These are phyloP conservation scores for Apiotrichum porosum DNA, from an alignment of 1,284 basidiomycete species.

Conservation along the genomic window DNA sequence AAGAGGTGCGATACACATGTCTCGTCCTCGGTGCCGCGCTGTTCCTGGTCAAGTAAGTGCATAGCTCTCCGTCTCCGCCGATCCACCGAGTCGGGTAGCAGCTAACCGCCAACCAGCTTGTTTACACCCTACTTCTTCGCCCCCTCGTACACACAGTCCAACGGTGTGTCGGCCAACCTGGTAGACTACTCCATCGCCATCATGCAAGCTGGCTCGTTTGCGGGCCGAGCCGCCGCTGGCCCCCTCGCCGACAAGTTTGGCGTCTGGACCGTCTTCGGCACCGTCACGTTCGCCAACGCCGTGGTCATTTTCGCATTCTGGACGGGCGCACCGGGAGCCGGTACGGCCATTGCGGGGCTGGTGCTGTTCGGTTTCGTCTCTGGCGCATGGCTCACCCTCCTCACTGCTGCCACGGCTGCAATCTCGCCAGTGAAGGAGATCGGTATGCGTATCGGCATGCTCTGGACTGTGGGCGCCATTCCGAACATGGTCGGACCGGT, in stretches of 20 bases:
- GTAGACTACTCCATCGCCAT: conserved; percentile 39
- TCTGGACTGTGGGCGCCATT: conserved; percentile 33
- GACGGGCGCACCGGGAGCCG: conserved; percentile 18
- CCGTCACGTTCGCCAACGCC: conserved; percentile 22
- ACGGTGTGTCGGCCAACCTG: conserved; percentile 19
- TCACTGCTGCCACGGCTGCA: conserved; percentile 36
- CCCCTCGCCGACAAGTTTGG: conserved; percentile 39
- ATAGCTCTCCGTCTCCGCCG: not conserved
- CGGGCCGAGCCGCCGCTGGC: conserved; percentile 36
- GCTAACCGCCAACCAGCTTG: conserved; percentile 33
- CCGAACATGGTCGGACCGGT: conserved; percentile 38
- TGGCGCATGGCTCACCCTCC: conserved; percentile 42
- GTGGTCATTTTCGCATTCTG: conserved; percentile 37
- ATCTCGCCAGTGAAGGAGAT: conserved; percentile 43
- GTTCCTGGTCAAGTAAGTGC: not conserved
- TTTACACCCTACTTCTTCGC: conserved; percentile 39
- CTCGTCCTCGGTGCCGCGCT: conserved; percentile 6
- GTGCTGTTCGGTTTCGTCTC: conserved; percentile 32
- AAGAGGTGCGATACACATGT: conserved; percentile 5
- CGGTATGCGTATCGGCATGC: conserved; percentile 43
- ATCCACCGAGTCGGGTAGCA: too few species aligned
- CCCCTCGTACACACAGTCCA: conserved; percentile 26
- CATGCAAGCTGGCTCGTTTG: conserved; percentile 38
- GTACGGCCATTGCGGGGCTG: conserved; percentile 33
- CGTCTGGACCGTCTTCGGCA: conserved; percentile 38